Percentiles rank a stretch among this genome's conserved stretches.
Evolutionary conservation across 441 rosid genomes (phyloP).

Genomic region (Gossypium lobatum): DNA sequence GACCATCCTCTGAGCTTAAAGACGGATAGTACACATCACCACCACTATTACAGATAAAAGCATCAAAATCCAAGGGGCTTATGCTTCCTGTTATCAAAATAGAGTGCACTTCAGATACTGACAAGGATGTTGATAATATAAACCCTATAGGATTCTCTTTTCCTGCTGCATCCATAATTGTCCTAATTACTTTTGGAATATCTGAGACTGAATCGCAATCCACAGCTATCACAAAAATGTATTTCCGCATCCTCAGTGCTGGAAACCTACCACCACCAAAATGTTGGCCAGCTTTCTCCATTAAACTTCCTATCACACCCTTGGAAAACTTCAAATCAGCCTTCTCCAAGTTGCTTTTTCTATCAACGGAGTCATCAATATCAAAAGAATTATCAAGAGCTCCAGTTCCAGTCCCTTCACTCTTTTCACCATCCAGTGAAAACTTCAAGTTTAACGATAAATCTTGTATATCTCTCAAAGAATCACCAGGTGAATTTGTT

Average conservation of each 20-base stretch:
- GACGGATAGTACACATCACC: slow-evolving; percentile 80
- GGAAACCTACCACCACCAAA: slow-evolving; percentile 40
- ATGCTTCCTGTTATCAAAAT: slow-evolving; percentile 56
- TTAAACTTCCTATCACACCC: slow-evolving; percentile 28
- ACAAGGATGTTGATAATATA: slow-evolving; percentile 67
- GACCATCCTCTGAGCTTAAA: slow-evolving; percentile 44
- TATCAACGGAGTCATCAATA: slow-evolving; percentile 29
- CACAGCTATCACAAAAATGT: slow-evolving; percentile 62
- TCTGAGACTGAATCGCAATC: slow-evolving; percentile 44
- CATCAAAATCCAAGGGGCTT: slow-evolving; percentile 66
- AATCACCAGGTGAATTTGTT: slow-evolving; percentile 71
- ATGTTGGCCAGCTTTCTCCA: slow-evolving; percentile 41
- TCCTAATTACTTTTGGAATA: slow-evolving; percentile 35
- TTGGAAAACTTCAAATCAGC: slow-evolving; percentile 52
- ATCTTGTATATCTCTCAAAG: slow-evolving; percentile 75
- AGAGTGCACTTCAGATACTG: slow-evolving; percentile 66
- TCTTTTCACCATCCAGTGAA: slow-evolving; percentile 70
- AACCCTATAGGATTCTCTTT: slow-evolving; percentile 51
- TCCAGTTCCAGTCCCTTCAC: slow-evolving; percentile 29
- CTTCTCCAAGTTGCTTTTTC: slow-evolving; percentile 41
- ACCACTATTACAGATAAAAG: slow-evolving; percentile 86
- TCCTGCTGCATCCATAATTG: slow-evolving; percentile 45
- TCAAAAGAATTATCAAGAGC: slow-evolving; percentile 37
- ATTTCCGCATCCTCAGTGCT: slow-evolving; percentile 55
- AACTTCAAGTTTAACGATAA: slow-evolving; percentile 65